Conservation (phyloP, 495 filamentous ascomycete species). For the Aeminium ludgeri region DNA sequence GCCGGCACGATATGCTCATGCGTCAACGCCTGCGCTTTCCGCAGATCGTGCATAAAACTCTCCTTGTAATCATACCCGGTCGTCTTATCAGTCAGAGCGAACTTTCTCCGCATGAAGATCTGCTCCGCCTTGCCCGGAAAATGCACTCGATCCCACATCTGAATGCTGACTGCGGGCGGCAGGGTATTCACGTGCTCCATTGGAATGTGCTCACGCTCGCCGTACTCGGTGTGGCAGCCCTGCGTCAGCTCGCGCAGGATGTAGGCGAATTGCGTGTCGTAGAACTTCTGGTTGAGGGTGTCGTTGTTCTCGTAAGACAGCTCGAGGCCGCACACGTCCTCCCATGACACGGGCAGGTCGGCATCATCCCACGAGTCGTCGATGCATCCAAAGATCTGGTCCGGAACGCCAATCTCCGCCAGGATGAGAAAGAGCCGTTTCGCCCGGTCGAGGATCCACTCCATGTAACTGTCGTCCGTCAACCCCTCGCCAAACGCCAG, state of each 20-base stretch:
- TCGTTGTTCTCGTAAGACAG: constrained; percentile 45
- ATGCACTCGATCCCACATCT: constrained; percentile 50
- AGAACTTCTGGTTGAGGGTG: constrained; percentile 55
- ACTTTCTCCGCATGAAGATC: constrained; percentile 46
- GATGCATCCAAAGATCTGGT: constrained; percentile 71
- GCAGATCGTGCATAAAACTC: constrained; percentile 49
- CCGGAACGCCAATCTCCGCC: constrained; percentile 58
- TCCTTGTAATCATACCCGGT: constrained; percentile 2
- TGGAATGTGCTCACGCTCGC: constrained; percentile 62
- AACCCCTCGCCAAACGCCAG: constrained; percentile 73
- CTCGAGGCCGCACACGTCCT: constrained; percentile 49
- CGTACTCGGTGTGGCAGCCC: constrained; percentile 57
- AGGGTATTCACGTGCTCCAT: constrained; percentile 49
- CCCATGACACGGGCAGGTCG: constrained; percentile 64
- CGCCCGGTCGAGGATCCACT: constrained; percentile 73
- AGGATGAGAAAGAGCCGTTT: constrained; percentile 70
- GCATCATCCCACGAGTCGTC: constrained; percentile 79
- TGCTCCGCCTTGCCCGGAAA: constrained; percentile 41
- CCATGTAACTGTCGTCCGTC: constrained; percentile 80
- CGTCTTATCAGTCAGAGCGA: constrained; percentile 12
- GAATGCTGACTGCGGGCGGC: constrained; percentile 31
- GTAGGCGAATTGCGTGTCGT: constrained; percentile 65
- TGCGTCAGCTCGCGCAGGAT: constrained; percentile 52
- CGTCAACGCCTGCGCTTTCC: constrained; percentile 42
- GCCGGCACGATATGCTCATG: constrained; percentile 71